Conservation (phyloP, 1,139 yeast species). For the Nakaseomyces uthaithaninus region DNA sequence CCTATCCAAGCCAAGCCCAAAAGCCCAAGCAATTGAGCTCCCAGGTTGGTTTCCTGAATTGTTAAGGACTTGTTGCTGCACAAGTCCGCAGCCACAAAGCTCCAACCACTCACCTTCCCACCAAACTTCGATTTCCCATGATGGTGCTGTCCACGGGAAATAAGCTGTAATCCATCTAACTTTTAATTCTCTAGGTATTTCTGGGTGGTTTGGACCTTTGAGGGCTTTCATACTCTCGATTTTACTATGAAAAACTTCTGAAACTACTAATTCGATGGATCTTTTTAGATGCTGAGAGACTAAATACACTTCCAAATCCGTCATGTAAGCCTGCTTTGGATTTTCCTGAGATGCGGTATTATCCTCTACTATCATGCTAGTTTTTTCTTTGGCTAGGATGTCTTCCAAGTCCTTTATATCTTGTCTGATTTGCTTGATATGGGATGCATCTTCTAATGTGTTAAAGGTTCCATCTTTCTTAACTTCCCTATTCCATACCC, state of each 20-base stretch:
- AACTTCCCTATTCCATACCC: conserved; percentile 58
- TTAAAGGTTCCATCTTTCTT: conserved; percentile 15
- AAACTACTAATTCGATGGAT: conserved; percentile 74
- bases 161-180: conserved; percentile 94
- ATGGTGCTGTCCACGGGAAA: conserved; percentile 98
- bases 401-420: conserved; percentile 32
- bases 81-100: conserved; percentile 94
- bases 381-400: conserved; percentile 44
- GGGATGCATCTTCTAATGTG: conserved; percentile 18
- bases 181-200: conserved; percentile 53
- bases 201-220: conserved; percentile 38
- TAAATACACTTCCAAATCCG: conserved; percentile 56
- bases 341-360: conserved; percentile 47
- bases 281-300: conserved; percentile 74
- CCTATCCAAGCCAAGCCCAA: conserved; percentile 92
- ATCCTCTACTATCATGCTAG: conserved; percentile 58
- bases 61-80: conserved; percentile 64
- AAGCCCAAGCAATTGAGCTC: conserved; percentile 87
- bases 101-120: conserved; percentile 99
- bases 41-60: conserved; percentile 55
- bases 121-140: conserved; percentile 98
- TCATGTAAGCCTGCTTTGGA: conserved; percentile 76
- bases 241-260: conserved; percentile 67
- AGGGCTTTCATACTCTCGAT: conserved; percentile 56
- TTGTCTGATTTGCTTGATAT: conserved; percentile 27